Evolutionary conservation across 306 rosid species (phyloP).

Genomic region (Castanopsis chinensis): DNA sequence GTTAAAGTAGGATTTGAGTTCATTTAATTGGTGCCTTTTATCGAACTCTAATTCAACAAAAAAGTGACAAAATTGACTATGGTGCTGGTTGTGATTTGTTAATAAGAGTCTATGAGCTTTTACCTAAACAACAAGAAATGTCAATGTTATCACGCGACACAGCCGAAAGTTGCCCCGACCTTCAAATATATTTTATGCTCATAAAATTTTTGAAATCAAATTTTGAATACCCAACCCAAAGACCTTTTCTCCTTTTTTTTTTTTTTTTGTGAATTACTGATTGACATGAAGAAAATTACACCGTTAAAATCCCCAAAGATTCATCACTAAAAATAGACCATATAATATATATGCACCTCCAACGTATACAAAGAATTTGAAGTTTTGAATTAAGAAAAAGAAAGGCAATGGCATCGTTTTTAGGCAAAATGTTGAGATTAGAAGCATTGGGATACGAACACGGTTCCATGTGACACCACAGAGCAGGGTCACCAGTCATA

Average conservation of each 20-base stretch:
- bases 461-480: constrained; percentile 34
- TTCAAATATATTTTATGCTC: constrained; percentile 3
- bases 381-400: constrained; percentile 6
- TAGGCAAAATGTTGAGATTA: constrained; percentile 12
- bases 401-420: not conserved
- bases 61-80: constrained; percentile 27
- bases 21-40: constrained; percentile 4
- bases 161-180: constrained; percentile 42
- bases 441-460: constrained; percentile 14
- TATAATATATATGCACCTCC: not conserved
- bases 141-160: constrained; percentile 61
- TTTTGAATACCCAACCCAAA: not conserved
- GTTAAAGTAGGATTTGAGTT: not conserved
- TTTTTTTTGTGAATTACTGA: not conserved
- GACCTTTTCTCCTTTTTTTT: not conserved
- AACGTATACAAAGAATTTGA: constrained; percentile 21
- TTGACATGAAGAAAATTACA: not conserved
- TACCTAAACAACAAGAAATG: constrained; percentile 65
- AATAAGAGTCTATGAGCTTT: constrained; percentile 19
- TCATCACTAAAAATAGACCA: not conserved
- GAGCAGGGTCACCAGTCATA: not conserved
- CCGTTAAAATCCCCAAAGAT: not conserved
- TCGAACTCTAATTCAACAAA: constrained; percentile 12
- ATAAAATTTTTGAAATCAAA: constrained; percentile 16
- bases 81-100: constrained; percentile 33